phyloP scores from a whole-genome alignment of 1,284 basidiomycete genomes.

The Austroboletus novae-zelandiae region DNA sequence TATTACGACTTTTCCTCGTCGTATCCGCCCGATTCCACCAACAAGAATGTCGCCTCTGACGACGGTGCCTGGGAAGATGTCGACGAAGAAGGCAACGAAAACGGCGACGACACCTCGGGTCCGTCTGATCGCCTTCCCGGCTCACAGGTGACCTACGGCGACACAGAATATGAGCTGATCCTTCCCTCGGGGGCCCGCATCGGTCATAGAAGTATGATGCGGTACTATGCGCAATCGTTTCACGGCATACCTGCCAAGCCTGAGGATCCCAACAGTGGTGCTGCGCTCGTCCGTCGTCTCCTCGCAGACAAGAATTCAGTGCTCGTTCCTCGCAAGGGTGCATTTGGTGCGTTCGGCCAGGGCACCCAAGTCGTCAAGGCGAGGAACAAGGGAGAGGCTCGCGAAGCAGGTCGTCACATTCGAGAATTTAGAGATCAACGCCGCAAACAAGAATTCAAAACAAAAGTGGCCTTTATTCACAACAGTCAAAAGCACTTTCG shows the following conservation, averaged over 20 bases:
- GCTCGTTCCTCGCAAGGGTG: slow-evolving; percentile 82
- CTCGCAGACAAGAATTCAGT: slow-evolving; percentile 80
- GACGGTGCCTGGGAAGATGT: slow-evolving; percentile 60
- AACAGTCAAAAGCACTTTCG: slow-evolving; percentile 92
- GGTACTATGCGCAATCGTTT: slow-evolving; percentile 89
- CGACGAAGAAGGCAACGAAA: slow-evolving; percentile 44
- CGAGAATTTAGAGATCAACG: slow-evolving; percentile 83
- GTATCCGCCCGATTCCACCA: slow-evolving; percentile 58
- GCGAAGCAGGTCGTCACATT: slow-evolving; percentile 87
- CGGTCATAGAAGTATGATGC: slow-evolving; percentile 85
- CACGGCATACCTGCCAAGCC: slow-evolving; percentile 38
- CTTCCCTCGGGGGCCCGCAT: slow-evolving; percentile 91
- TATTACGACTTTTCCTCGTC: slow-evolving; percentile 90
- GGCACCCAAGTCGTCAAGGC: slow-evolving; percentile 86
- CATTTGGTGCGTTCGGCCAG: slow-evolving; percentile 79
- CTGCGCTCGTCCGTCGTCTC: slow-evolving; percentile 70
- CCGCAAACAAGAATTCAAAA: slow-evolving; percentile 82
- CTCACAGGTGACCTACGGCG: slow-evolving; percentile 65
- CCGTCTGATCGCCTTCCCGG: slow-evolving; percentile 47
- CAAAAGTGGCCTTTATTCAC: slow-evolving; percentile 71
- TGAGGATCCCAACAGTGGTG: slow-evolving; percentile 67
- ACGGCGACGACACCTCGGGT: slow-evolving; percentile 39
- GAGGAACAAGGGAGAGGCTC: slow-evolving; percentile 92
- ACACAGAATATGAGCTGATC: slow-evolving; percentile 85
- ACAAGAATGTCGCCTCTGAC: slow-evolving; percentile 20